phyloP scores from a whole-genome alignment of 2,329 filamentous ascomycete species.

The Claviceps pusilla region DNA sequence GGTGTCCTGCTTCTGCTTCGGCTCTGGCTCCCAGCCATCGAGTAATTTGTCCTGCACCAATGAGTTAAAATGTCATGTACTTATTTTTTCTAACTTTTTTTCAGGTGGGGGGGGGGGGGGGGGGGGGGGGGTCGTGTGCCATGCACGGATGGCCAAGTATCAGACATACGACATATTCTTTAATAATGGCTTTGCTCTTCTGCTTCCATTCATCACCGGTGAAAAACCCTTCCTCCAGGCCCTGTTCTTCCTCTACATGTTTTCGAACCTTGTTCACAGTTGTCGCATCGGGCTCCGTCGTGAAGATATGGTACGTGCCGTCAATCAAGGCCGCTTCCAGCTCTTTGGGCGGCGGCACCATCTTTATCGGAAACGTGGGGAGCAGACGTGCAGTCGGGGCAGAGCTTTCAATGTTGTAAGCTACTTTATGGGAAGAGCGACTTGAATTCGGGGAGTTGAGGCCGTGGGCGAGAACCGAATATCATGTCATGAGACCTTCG shows the following conservation, averaged over 20 bases:
- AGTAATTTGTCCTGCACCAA: slow-evolving; percentile 20
- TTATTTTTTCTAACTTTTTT: not conserved
- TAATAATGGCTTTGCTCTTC: slow-evolving; percentile 43
- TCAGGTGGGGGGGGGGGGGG: not conserved
- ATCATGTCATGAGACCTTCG: not conserved
- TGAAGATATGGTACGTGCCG: slow-evolving; percentile 32
- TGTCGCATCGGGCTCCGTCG: slow-evolving; percentile 28
- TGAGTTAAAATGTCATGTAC: not conserved
- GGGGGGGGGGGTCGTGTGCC: not conserved
- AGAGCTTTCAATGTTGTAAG: too few relatives aligned
- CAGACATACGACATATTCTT: slow-evolving; percentile 34
- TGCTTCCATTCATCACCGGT: slow-evolving; percentile 37
- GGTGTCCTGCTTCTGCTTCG: slow-evolving; percentile 14
- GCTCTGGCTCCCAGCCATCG: slow-evolving; percentile 21
- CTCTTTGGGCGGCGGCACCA: slow-evolving; percentile 22
- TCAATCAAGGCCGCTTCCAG: slow-evolving; percentile 32
- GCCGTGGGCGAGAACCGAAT: not conserved
- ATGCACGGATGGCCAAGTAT: not conserved
- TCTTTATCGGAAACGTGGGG: not conserved
- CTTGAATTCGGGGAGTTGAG: not conserved
- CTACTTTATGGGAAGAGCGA: too few relatives aligned
- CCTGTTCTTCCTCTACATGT: slow-evolving; percentile 32
- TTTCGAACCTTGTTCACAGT: slow-evolving; percentile 44
- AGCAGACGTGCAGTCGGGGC: not conserved
- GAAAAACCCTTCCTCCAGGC: slow-evolving; percentile 37